Evolutionary conservation across 306 rosid species (phyloP).

Genomic region (Sphenostylis stenocarpa): DNA sequence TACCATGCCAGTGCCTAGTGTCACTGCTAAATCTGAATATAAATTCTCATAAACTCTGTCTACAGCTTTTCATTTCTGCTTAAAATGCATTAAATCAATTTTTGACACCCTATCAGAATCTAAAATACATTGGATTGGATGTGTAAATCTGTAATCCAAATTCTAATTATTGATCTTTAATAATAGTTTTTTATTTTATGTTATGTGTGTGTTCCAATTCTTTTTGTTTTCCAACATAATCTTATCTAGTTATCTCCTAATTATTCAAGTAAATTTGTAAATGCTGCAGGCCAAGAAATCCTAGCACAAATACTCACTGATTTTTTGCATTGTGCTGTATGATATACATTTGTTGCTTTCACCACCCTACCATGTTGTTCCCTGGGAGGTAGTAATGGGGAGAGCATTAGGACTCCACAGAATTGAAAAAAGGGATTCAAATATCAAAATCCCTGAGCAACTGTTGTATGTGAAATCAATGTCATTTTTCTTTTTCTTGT

Average conservation of each 20-base stretch:
- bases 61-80: neutral
- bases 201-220: neutral
- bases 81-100: neutral
- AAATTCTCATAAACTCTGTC: neutral
- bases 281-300: conserved; percentile 77
- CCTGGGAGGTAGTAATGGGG: conserved; percentile 19
- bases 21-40: neutral
- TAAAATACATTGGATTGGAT: neutral
- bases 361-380: neutral
- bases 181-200: neutral
- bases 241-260: neutral
- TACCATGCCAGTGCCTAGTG: neutral
- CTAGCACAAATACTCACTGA: conserved; percentile 31
- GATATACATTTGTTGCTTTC: neutral
- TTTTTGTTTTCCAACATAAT: neutral
- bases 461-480: conserved; percentile 45
- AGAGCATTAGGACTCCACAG: conserved; percentile 21
- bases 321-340: neutral
- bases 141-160: neutral
- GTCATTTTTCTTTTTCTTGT: conserved; percentile 20
- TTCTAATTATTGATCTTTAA: neutral
- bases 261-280: conserved; percentile 18
- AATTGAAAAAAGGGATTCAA: conserved; percentile 29
- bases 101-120: neutral
- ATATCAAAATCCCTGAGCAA: conserved; percentile 22